Evolutionary conservation across 2,329 filamentous ascomycete genomes (phyloP), one percentile per base, ranked within the genome.

Genomic region (Mollisiaceae sp.): DNA sequence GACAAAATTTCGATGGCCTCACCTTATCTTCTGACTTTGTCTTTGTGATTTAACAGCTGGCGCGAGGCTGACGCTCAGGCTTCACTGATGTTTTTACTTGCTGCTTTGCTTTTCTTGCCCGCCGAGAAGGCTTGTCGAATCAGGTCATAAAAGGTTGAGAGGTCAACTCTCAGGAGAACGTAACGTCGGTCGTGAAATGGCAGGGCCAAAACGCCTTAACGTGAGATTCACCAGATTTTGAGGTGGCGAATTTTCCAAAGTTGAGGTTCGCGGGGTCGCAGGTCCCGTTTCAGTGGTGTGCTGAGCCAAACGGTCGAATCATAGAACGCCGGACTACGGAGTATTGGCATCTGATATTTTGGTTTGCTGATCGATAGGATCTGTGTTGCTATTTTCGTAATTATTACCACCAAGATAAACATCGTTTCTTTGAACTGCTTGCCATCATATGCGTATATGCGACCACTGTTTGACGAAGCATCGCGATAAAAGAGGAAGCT

Each of bases 291-390:
- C 50, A 54, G 50, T 54, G 50, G 50, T 24, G 50, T 54, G 27
- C 50, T 54, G 27, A 54, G 50, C 50, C 22, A 54, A 54, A 27
- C 27, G 24, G 22, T 54, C 50, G 50, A 54, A 54, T 54, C 50
- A 54, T 54, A 27, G 8, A 18, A 54, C 4, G 11, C 12, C 38
- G 38, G 38, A 54, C 22, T n/a, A 22, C 45, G 45, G 45, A 50
- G 15, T 11, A 20, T 50, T 24, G 45, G 45, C 45, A 50, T 54
- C 22, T 54, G 50, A 54, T 35, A 18, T 54, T 8, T 54, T 54
- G 11, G 24, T 54, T 52, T 54, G 50, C 50, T 54, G 50, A 15
- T 32, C 24, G 1, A 32, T 4, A 32, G 24, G 18, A 54, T 54
- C 50, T 24, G 32, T 54, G 50, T 11, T 54, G 11, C 14, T 14